phyloP scores from a whole-genome alignment of 805 yeast species.

The Nakazawaea holstii region DNA sequence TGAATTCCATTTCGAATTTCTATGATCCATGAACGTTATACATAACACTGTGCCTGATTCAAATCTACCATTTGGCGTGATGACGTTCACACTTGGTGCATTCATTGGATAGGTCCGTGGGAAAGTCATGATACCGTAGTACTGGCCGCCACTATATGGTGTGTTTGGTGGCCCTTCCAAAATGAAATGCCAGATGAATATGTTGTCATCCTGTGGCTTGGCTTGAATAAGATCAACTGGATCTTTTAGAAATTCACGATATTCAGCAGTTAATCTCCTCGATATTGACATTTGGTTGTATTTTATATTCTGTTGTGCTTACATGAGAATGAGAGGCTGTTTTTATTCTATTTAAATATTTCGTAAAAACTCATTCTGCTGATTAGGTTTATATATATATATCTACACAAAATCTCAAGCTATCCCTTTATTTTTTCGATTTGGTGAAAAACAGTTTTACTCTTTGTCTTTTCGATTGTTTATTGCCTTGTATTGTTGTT shows the following conservation, averaged over 20 bases:
- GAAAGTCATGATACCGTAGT: conserved; percentile 80
- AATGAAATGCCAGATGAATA: conserved; percentile 89
- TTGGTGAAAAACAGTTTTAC: too few relatives aligned
- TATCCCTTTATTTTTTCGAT: too few relatives aligned
- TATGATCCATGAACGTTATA: conserved; percentile 73
- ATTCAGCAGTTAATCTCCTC: conserved; percentile 66
- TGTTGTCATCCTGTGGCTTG: conserved; percentile 79
- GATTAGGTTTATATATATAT: too few relatives aligned
- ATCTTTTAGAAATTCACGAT: conserved; percentile 64
- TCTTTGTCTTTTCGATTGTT: too few relatives aligned
- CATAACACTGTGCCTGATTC: conserved; percentile 77
- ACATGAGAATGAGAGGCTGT: too few relatives aligned
- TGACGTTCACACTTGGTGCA: conserved; percentile 85
- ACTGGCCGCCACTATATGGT: conserved; percentile 80
- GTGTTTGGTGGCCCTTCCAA: conserved; percentile 89
- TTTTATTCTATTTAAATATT: too few relatives aligned
- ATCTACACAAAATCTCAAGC: too few relatives aligned
- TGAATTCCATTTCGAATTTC: conserved; percentile 95
- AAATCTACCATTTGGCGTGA: conserved; percentile 87
- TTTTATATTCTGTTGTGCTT: too few relatives aligned
- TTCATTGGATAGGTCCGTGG: conserved; percentile 85
- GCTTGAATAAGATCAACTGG: conserved; percentile 87
- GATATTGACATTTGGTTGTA: too few relatives aligned
- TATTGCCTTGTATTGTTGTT: too few relatives aligned
- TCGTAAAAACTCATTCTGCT: too few relatives aligned